Evolutionary conservation across 768 basidiomycete genomes (phyloP), one percentile per base, ranked within the genome.

Genomic region (Pleurotus tuoliensis): DNA sequence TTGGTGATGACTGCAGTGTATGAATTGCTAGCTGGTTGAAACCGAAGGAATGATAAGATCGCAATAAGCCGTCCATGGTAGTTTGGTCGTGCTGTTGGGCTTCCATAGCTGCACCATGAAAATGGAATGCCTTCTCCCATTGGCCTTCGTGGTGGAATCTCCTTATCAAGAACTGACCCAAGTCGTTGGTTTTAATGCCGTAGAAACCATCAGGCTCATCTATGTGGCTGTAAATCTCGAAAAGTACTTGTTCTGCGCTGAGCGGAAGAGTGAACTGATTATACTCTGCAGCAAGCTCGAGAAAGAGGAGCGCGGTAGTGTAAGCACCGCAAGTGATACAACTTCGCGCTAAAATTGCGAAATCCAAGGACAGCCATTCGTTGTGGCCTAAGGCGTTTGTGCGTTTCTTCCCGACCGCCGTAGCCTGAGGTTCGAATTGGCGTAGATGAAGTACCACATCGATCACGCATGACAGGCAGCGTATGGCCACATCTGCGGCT

Each of bases 131-230:
- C 65, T 89, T 91, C 45, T 88, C 85, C 90, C 94, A 96, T 65
- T 95, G 88, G 16, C 86, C 80, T 69, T 99, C 97, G 60, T 99
- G 97, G 62, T 92, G 90, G 59, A 96, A 87, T 8, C 92, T 84
- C 59, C 85, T 88, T 51, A 94, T 77, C 37, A 99, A 79, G 56
- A 94, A 90, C 44, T 82, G 79, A 22, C 84, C 81, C n/a, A 91
- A 80, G 65, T 98, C 85, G 30, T 78, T 71, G 5, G 88, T 85
- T 59, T 87, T 79, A 58, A 98, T 94, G 4, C 94, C 94, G 69
- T 99, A 99, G 68, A 99, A 99, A 1, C 97, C 94, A 63, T 99
- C 97, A 0, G 95, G 95, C 67, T 99, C 97, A 64, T 97, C 95
- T 58, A 99, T 94, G 63, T 94, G 89, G 54, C 86, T 85, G 65